Evolutionary conservation across 2,329 filamentous ascomycete species (phyloP).

Genomic region (Pezicula carpinea): DNA sequence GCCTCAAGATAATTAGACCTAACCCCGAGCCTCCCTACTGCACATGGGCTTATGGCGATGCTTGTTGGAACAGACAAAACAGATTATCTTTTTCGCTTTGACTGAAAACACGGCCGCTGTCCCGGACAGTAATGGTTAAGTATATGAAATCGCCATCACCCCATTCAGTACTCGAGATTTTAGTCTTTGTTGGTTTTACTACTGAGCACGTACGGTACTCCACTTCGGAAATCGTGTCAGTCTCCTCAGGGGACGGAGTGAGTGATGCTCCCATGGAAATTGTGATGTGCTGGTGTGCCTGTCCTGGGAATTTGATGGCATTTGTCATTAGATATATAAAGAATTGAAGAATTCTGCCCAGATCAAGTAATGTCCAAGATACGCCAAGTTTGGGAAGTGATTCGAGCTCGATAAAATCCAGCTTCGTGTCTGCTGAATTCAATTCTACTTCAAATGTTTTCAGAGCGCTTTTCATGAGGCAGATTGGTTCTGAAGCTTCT

Average conservation of each 20-base stretch:
- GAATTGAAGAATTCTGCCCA: constrained; percentile 70
- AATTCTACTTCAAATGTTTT: constrained; percentile 78
- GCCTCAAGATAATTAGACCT: constrained; percentile 72
- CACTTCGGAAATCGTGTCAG: constrained; percentile 2
- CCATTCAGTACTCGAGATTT: constrained; percentile 11
- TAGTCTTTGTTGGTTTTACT: constrained; percentile 4
- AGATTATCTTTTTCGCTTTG: constrained; percentile 66
- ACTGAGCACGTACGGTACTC: constrained; percentile 11
- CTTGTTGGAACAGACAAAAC: constrained; percentile 77
- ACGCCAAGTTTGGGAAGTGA: constrained; percentile 54
- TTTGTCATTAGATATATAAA: constrained; percentile 77
- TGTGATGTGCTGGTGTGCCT: constrained; percentile 50
- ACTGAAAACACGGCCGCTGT: constrained; percentile 69
- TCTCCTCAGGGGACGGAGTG: constrained; percentile 1
- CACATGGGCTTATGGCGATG: constrained; percentile 69
- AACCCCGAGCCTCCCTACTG: constrained; percentile 75
- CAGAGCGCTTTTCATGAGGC: constrained; percentile 60
- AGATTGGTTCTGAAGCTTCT: constrained; percentile 60
- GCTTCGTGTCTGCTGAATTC: constrained; percentile 61
- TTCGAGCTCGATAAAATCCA: constrained; percentile 58
- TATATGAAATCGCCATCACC: constrained; percentile 47
- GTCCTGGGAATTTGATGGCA: constrained; percentile 76
- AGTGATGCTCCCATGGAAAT: constrained; percentile 34
- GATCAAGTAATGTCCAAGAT: constrained; percentile 64
- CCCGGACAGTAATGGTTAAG: constrained; percentile 69